Conservation (phyloP, 495 filamentous ascomycete genomes). For the Haplographium delicatum region DNA sequence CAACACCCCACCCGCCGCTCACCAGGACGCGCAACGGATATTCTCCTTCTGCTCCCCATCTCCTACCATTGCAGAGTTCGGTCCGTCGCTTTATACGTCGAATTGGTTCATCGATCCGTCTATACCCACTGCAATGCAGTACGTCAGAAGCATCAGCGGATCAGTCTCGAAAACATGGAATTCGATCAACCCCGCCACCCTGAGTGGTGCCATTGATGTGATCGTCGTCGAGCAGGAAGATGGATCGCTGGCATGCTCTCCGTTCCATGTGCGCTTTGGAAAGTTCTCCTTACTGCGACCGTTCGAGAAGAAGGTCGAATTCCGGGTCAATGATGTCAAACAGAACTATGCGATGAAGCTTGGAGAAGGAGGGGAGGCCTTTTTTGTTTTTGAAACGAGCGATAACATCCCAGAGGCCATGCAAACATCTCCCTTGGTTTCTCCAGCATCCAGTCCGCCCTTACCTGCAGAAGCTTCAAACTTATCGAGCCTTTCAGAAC, state of each 20-base stretch:
- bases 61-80: not conserved
- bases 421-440: constrained; percentile 91
- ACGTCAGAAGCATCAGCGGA: constrained; percentile 92
- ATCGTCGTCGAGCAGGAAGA: constrained; percentile 98
- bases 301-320: constrained; percentile 99
- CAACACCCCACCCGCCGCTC: not conserved
- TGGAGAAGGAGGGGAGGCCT: constrained; percentile 94
- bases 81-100: not conserved
- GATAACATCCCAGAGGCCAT: constrained; percentile 81
- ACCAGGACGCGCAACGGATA: not conserved
- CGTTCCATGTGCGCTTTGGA: constrained; percentile 97
- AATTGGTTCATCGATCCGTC: not conserved
- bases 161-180: constrained; percentile 99
- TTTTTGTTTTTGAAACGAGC: constrained; percentile 96
- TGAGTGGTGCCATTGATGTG: constrained; percentile 97
- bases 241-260: constrained; percentile 81
- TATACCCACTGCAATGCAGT: constrained; percentile 65
- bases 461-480: constrained; percentile 51
- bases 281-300: constrained; percentile 96
- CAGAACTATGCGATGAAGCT: constrained; percentile 98
- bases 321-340: constrained; percentile 86
- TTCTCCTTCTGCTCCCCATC: not conserved
- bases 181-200: constrained; percentile 95
- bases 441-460: constrained; percentile 75
- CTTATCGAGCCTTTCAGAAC: constrained; percentile 63